Evolutionary conservation across 371 early-diverging fungal genomes (phyloP), one percentile per base, ranked within the genome.

Genomic region (Smittium mucronatum): DNA sequence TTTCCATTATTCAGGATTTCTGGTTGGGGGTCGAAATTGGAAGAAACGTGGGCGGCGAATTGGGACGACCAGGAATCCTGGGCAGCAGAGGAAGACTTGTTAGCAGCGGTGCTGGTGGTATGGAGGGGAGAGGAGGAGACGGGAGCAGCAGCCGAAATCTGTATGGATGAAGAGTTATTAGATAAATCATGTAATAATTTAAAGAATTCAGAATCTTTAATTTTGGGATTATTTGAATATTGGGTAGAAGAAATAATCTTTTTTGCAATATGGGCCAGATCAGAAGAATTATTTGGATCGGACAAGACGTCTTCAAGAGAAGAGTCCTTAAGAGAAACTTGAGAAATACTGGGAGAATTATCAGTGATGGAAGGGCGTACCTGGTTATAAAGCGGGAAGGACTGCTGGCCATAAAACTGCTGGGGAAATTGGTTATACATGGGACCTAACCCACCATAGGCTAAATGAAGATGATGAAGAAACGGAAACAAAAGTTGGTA

Each of bases 121-220:
- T 2, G 77, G 68, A 28, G 81, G 78, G 81, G 81, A 34, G 70
- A 72, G 0, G 77, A 75, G 1, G 72, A 71, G 61, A 82, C 81
- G 47, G 86, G 82, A 2, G 93, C 91, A 34, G 93, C 80, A 75
- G 91, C 88, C 76, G 91, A 87, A 57, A 90, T 92, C 75, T 89
- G 90, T 65, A 95, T 88, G 1, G 84, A 83, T 0, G 92, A 84
- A 76, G 94, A 87, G 33, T 88, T 85, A 75, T 97, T 92, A n/a
- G 92, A 85, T 61, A 97, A 78, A 69, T 90, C 84, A 58, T 90
- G 83, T 93, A 97, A 94, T 74, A 97, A 83, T 28, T 83, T 82
- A 82, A 96, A 77, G 72, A 97, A 97, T 59, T 89, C 86, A 2
- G 94, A 95, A 63, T 89, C 83, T 73, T 89, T 89, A 74, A 97